These are phyloP conservation scores for Nakaseomyces delphensis DNA, from an alignment of 1,139 yeast species.

Conservation along the genomic window DNA sequence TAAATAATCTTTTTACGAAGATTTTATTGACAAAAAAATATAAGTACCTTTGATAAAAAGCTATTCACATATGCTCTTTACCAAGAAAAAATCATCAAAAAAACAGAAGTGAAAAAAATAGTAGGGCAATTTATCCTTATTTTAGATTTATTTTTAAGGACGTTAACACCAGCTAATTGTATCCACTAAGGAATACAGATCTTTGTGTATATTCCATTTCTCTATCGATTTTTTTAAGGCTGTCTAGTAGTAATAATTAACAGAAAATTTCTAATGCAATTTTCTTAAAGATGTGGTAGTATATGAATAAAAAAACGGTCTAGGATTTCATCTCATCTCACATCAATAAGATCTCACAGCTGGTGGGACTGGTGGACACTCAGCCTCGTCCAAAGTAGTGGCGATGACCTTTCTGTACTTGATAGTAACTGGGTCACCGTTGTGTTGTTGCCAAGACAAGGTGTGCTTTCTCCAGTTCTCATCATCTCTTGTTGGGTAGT, in stretches of 20 bases:
- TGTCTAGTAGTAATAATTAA: neutral
- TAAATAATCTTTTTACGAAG: conserved; percentile 2
- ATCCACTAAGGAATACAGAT: no score
- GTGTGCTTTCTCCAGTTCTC: conserved; percentile 97
- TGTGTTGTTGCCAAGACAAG: conserved; percentile 74
- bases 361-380: conserved; percentile 95
- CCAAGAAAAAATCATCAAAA: no score
- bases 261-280: neutral
- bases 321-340: neutral
- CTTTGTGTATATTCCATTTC: no score
- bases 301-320: neutral
- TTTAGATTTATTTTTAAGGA: no score
- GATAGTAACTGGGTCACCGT: conserved; percentile 65
- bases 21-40: conserved; percentile 3
- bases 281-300: neutral
- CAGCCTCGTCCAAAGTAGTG: conserved; percentile 79
- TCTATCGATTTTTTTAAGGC: no score
- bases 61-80: no score
- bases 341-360: conserved; percentile 78
- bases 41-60: neutral
- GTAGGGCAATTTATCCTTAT: no score
- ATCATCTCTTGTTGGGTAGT: conserved; percentile 92
- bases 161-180: no score
- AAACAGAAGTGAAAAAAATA: no score
- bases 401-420: conserved; percentile 81